phyloP scores from a whole-genome alignment of 73 alveolate genomes.

The Effrenium voratum region DNA sequence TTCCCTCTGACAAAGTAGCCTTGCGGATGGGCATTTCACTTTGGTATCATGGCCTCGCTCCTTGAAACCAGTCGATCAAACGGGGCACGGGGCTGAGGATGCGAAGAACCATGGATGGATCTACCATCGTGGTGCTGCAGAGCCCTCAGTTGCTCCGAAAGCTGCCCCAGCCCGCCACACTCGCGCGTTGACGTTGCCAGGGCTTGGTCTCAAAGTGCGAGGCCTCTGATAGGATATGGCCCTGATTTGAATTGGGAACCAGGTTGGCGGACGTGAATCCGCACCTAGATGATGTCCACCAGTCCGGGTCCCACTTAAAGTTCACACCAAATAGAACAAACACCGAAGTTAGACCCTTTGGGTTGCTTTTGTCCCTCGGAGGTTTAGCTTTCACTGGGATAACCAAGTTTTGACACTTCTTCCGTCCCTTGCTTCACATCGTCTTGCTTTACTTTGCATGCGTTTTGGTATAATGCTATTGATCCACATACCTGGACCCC shows the following conservation, averaged over 20 bases:
- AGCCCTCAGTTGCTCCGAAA: not conserved
- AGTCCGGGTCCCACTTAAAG: not conserved
- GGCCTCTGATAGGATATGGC: not conserved
- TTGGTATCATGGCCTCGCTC: too few species aligned
- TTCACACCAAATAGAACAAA: too few species aligned
- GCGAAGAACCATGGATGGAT: conserved; percentile 77
- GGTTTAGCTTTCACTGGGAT: too few species aligned
- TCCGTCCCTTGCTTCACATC: too few species aligned
- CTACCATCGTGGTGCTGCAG: conserved; percentile 34
- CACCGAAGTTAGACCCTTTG: too few species aligned
- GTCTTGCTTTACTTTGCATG: not conserved
- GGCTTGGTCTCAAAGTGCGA: not conserved
- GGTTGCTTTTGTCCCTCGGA: too few species aligned
- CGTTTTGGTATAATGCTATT: not conserved
- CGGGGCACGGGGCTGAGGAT: not conserved
- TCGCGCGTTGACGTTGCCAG: not conserved
- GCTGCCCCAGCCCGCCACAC: not conserved
- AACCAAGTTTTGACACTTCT: too few species aligned
- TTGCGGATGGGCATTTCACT: too few species aligned
- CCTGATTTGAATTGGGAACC: not conserved
- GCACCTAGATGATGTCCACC: not conserved
- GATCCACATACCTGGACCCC: not conserved
- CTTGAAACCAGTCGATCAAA: too few species aligned
- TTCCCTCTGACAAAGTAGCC: too few species aligned
- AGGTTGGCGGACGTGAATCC: not conserved